A percentile compares a stretch with the other conserved stretches of the same genome.
Conservation (phyloP, 2,329 filamentous ascomycete genomes). For the Septoria petroselini region DNA sequence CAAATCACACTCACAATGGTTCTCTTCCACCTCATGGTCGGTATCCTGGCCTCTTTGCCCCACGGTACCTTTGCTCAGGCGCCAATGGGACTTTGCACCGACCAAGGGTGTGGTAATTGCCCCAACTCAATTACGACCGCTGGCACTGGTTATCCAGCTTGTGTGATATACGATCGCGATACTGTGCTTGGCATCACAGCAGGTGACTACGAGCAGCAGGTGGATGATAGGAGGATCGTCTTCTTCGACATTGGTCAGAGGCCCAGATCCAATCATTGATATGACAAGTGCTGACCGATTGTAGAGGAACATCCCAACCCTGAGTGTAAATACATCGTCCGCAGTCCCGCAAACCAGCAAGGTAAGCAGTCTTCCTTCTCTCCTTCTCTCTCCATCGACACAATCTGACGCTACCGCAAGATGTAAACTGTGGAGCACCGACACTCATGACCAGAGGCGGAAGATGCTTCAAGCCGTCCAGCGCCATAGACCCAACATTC, state of each 20-base stretch:
- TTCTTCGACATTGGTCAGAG: not conserved
- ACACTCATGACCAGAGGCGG: not conserved
- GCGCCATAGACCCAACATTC: not conserved
- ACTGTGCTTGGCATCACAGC: not conserved
- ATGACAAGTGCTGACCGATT: not conserved
- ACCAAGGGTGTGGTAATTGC: not conserved
- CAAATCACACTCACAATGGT: too few species aligned
- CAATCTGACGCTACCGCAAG: not conserved
- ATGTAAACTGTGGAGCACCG: not conserved
- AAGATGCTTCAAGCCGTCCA: not conserved
- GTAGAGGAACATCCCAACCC: not conserved
- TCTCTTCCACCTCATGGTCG: too few species aligned
- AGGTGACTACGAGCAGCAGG: not conserved
- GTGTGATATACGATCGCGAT: constrained; percentile 2
- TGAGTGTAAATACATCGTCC: not conserved
- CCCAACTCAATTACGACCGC: constrained; percentile 1
- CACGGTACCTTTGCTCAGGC: not conserved
- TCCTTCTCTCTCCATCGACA: too few species aligned
- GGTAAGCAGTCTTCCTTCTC: not conserved
- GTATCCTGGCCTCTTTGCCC: not conserved
- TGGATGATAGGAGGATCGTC: not conserved
- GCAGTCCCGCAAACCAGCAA: not conserved
- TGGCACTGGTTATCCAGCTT: constrained; percentile 1
- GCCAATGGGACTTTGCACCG: not conserved
- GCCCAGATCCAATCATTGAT: not conserved